Conservation (phyloP, 768 basidiomycete species). For the Tulasnella sp. region DNA sequence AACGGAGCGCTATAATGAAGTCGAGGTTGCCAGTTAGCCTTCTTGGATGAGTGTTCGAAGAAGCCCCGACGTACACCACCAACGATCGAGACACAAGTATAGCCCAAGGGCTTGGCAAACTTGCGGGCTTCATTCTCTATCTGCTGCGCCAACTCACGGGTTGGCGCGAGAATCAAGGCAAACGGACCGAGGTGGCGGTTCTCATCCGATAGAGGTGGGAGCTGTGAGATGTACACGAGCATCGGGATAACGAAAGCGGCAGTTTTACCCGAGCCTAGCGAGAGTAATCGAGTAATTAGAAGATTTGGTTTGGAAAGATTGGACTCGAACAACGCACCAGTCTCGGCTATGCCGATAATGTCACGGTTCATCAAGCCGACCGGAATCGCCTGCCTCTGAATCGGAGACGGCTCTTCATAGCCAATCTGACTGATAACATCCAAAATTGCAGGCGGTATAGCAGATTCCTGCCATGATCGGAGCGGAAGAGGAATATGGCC, state of each 20-base stretch:
- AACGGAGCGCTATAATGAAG: constrained; percentile 53
- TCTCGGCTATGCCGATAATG: constrained; percentile 97
- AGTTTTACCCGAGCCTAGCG: constrained; percentile 90
- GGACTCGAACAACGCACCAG: constrained; percentile 44
- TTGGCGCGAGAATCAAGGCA: constrained; percentile 86
- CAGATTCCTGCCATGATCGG: constrained; percentile 83
- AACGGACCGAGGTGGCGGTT: constrained; percentile 91
- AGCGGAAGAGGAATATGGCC: constrained; percentile 90
- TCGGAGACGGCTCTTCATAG: constrained; percentile 93
- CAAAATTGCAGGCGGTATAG: constrained; percentile 65
- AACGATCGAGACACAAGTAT: constrained; percentile 93
- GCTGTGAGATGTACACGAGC: constrained; percentile 81
- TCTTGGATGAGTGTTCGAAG: background rate
- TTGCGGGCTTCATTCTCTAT: constrained; percentile 88
- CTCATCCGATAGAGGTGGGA: constrained; percentile 82
- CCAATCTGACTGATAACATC: constrained; percentile 84
- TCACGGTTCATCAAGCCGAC: constrained; percentile 95
- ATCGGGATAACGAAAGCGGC: constrained; percentile 98
- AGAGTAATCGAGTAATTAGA: background rate
- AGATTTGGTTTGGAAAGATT: background rate
- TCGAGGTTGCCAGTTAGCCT: background rate
- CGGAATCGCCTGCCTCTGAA: constrained; percentile 98
- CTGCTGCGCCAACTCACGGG: constrained; percentile 97
- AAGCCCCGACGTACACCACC: constrained; percentile 60
- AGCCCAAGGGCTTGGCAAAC: constrained; percentile 84